These are phyloP conservation scores for Marchantia paleacea DNA, from an alignment of 225 moss, liverwort and hornwort genomes.

Conservation along the genomic window DNA sequence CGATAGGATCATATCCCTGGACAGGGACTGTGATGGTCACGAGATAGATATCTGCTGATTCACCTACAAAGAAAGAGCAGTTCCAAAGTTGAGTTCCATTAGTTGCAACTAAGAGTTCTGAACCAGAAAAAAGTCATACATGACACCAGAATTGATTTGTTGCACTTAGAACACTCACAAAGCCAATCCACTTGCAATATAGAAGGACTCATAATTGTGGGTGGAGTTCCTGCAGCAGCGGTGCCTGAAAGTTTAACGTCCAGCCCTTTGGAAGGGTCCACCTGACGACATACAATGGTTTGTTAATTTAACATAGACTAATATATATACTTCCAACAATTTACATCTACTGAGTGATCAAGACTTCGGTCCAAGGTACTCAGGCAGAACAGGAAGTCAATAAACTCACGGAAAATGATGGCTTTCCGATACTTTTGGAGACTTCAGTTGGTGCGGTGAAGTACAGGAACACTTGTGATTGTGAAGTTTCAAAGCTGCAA, in stretches of 20 bases:
- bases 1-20: conserved; percentile 55
- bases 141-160: background rate
- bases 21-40: conserved; percentile 72
- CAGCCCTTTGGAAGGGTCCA: conserved; percentile 63
- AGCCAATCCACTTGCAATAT: conserved; percentile 72
- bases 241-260: conserved; percentile 57
- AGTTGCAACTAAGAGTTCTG: background rate
- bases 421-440: conserved; percentile 56
- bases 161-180: conserved; percentile 45
- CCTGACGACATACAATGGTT: conserved; percentile 34
- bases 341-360: background rate
- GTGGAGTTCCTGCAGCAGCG: conserved; percentile 52
- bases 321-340: background rate
- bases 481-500: conserved; percentile 73
- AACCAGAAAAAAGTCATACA: background rate
- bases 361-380: conserved; percentile 9
- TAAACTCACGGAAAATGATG: conserved; percentile 46
- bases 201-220: conserved; percentile 75
- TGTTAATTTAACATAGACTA: background rate
- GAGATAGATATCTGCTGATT: conserved; percentile 40
- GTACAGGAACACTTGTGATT: conserved; percentile 67
- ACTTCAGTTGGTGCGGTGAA: conserved; percentile 57
- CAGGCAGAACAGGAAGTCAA: background rate
- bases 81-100: background rate
- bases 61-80: conserved; percentile 50